These are phyloP conservation scores for Mycena amicta DNA, from an alignment of 768 basidiomycete genomes.

Conservation along the genomic window DNA sequence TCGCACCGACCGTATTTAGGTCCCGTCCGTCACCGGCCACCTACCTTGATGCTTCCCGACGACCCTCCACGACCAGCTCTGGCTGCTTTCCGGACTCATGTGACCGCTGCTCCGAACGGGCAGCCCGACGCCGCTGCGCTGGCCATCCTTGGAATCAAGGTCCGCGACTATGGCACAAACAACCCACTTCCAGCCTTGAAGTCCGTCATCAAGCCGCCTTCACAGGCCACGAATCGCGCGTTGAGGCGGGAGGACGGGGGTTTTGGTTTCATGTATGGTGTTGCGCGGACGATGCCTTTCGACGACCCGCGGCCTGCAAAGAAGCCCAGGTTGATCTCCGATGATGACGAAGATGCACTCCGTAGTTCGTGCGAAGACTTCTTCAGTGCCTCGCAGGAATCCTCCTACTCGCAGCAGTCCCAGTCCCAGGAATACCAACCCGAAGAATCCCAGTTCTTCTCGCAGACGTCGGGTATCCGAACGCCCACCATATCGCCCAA, in stretches of 20 bases:
- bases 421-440: not conserved
- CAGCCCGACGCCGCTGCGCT: constrained; percentile 30
- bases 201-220: not conserved
- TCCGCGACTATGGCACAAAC: constrained; percentile 34
- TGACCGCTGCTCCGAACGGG: not conserved
- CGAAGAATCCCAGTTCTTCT: not conserved
- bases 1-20: not conserved
- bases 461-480: not conserved
- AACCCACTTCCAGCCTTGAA: not conserved
- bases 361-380: not conserved
- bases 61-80: not conserved
- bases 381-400: not conserved
- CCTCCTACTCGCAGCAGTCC: no score
- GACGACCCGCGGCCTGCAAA: not conserved
- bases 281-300: not conserved
- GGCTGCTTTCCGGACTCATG: not conserved
- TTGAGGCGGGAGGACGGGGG: not conserved
- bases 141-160: constrained; percentile 43
- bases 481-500: not conserved
- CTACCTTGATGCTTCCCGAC: not conserved
- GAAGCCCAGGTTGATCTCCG: not conserved
- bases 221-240: not conserved
- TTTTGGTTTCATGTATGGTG: not conserved
- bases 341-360: not conserved
- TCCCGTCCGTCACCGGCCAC: not conserved